A percentile compares a stretch with the other conserved stretches of the same genome.
phyloP scores from a whole-genome alignment of 495 filamentous ascomycete genomes.

The Penicillium paxilli region DNA sequence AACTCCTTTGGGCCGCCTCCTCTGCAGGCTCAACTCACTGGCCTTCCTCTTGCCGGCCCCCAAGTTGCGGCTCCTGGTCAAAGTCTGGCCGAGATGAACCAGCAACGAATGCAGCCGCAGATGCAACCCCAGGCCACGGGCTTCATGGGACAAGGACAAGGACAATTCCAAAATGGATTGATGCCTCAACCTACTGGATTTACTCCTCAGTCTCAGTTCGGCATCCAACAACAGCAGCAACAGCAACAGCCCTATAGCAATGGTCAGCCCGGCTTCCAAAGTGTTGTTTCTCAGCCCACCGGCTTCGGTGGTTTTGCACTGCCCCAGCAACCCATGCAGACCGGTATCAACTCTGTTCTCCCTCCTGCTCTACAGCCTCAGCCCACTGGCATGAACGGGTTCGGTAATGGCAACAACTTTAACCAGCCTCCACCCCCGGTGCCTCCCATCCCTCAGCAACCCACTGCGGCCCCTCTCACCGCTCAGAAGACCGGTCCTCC shows the following conservation, averaged over 20 bases:
- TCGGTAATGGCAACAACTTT: constrained; percentile 42
- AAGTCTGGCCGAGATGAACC: too few species aligned
- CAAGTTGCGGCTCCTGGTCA: constrained; percentile 72
- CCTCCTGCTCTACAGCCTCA: constrained; percentile 50
- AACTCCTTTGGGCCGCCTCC: constrained; percentile 71
- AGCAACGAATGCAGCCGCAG: constrained; percentile 42
- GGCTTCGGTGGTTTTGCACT: constrained; percentile 55
- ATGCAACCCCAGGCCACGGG: constrained; percentile 57
- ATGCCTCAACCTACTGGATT: constrained; percentile 56
- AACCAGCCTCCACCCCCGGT: constrained; percentile 37
- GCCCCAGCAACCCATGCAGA: constrained; percentile 51
- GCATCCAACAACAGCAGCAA: constrained; percentile 54
- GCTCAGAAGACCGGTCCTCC: constrained; percentile 94
- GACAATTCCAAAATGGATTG: constrained; percentile 47
- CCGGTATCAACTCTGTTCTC: constrained; percentile 46
- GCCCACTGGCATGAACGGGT: constrained; percentile 60
- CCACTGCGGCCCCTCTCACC: constrained; percentile 59
- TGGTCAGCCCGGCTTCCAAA: constrained; percentile 52
- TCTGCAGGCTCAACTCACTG: constrained; percentile 85
- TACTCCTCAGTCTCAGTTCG: constrained; percentile 48
- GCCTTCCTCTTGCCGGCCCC: constrained; percentile 51
- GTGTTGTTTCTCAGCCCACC: constrained; percentile 63
- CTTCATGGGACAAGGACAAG: constrained; percentile 57
- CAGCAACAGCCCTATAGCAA: constrained; percentile 28
- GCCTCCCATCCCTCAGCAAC: constrained; percentile 50